Conservation (phyloP, 2,329 filamentous ascomycete species). For the Talaromyces piceae region DNA sequence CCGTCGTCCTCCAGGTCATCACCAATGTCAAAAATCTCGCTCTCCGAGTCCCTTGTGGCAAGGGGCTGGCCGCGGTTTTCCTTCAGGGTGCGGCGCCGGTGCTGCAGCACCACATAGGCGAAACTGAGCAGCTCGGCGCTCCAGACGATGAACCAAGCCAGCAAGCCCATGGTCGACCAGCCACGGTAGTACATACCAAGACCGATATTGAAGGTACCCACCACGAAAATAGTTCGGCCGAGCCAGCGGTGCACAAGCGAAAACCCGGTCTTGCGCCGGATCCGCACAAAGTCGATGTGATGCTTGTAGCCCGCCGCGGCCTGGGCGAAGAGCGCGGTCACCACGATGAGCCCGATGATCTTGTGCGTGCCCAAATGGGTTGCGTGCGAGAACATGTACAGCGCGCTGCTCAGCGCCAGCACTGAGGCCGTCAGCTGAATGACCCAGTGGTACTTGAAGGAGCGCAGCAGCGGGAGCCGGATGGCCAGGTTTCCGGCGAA, state of each 20-base stretch:
- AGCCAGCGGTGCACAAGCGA: constrained; percentile 12
- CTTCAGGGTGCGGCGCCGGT: constrained; percentile 7
- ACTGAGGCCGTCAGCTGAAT: constrained; percentile 11
- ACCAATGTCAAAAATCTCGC: constrained; percentile 9
- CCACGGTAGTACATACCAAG: constrained; percentile 11
- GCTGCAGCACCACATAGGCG: constrained; percentile 7
- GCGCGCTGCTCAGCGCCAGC: constrained; percentile 11
- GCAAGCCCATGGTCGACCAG: constrained; percentile 7
- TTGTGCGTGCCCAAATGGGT: constrained; percentile 11
- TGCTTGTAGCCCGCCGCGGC: constrained; percentile 13
- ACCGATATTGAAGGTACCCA: constrained; percentile 12
- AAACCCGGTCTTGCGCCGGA: constrained; percentile 9
- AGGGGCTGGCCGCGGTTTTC: constrained; percentile 3
- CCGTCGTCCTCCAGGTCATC: constrained; percentile 10
- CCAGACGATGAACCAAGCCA: constrained; percentile 10
- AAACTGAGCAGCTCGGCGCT: constrained; percentile 8
- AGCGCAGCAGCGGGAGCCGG: constrained; percentile 6
- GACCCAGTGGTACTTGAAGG: constrained; percentile 14
- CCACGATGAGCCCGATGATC: constrained; percentile 9
- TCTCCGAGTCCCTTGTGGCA: constrained; percentile 4
- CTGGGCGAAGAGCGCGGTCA: constrained; percentile 8
- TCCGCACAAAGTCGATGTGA: constrained; percentile 12
- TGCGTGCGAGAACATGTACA: constrained; percentile 11
- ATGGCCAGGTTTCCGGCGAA: constrained; percentile 10
- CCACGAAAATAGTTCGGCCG: constrained; percentile 8